Base-by-base conservation (phyloP, 2,329 filamentous ascomycete species). In the Aureobasidium melanogenum region DNA sequence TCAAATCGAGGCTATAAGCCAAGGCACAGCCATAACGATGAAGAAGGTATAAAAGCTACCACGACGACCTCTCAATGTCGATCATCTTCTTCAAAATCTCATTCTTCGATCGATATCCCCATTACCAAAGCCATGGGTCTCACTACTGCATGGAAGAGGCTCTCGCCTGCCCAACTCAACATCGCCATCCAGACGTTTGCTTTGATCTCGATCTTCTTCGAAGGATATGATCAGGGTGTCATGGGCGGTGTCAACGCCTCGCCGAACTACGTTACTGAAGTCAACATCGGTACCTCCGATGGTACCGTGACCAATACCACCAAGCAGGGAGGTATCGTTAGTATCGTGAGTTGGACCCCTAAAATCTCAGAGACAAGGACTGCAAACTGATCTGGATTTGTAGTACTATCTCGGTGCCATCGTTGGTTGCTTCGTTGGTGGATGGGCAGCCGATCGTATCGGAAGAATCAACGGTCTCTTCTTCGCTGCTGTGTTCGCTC, bases 141-240 rank as follows among this genome's bases (percentile, higher is more conserved):
- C 63, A 73, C 70, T 3, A 75, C 71, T 6, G 50, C 74, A 1
- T 79, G 77, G 77, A 77, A 74, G 66, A 69, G 71, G 62, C 69
- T 79, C 5, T 75, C 76, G 47, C 69, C 76, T 24, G 66, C 66
- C 4, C 73, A 78, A 63, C 72, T 79, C 58, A 79, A 78, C 64
- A 22, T 75, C 6, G 71, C 73, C 10, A 71, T 71, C 39, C 69
- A 71, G 46, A 58, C 65, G 55, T 76, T 76, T 62, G 73, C 68
- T 15, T 48, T 70, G 28, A 68, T 72, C 30, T 61, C 66, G 8
- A 69, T 71, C 46, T 72, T 76, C 66, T 77, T 75, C 64, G 69
- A 73, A 72, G 80, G 80, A 22, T 83, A 82, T 69, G 78, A 82
- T 62, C 80, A 82, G 65, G 80, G 80, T 56, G 79, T 82, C n/a